phyloP scores from a whole-genome alignment of 148 eudicot genomes.

The Silene conica region DNA sequence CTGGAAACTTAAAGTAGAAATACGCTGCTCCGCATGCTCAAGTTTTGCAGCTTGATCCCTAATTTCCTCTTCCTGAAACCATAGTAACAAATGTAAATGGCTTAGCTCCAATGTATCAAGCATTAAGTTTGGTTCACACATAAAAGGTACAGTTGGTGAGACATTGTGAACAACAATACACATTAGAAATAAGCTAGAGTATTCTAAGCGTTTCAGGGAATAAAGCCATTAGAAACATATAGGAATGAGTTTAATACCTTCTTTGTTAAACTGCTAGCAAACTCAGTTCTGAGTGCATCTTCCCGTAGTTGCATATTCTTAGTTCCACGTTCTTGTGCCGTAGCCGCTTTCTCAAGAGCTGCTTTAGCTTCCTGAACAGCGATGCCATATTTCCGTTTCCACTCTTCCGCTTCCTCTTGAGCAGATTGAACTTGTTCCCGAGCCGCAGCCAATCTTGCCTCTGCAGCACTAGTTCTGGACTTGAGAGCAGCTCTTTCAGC shows the following conservation, averaged over 20 bases:
- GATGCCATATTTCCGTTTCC: slow-evolving; percentile 83
- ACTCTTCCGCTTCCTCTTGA: slow-evolving; percentile 90
- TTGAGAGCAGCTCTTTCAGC: slow-evolving; percentile 68
- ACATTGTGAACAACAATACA: too few species aligned
- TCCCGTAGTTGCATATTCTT: slow-evolving; percentile 74
- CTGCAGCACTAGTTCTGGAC: slow-evolving; percentile 78
- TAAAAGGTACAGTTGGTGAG: neutral
- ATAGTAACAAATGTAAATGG: slow-evolving; percentile 9
- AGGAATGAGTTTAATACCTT: slow-evolving; percentile 43
- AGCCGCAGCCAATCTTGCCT: slow-evolving; percentile 91
- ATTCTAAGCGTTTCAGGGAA: neutral
- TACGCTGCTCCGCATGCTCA: slow-evolving; percentile 77
- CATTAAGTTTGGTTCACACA: neutral
- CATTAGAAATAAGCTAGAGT: too few species aligned
- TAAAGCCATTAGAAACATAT: neutral
- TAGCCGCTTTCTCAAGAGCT: slow-evolving; percentile 93
- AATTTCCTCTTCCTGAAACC: slow-evolving; percentile 72
- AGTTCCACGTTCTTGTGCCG: slow-evolving; percentile 72
- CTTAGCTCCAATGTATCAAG: neutral
- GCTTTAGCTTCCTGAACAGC: slow-evolving; percentile 84
- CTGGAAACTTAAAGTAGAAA: slow-evolving; percentile 71
- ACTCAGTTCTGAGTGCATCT: slow-evolving; percentile 77
- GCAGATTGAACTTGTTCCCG: slow-evolving; percentile 83
- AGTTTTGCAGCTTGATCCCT: slow-evolving; percentile 67
- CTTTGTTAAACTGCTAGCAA: slow-evolving; percentile 52